These are phyloP conservation scores for Eutrema heterophyllum DNA, from an alignment of 345 rosid genomes.

Conservation along the genomic window DNA sequence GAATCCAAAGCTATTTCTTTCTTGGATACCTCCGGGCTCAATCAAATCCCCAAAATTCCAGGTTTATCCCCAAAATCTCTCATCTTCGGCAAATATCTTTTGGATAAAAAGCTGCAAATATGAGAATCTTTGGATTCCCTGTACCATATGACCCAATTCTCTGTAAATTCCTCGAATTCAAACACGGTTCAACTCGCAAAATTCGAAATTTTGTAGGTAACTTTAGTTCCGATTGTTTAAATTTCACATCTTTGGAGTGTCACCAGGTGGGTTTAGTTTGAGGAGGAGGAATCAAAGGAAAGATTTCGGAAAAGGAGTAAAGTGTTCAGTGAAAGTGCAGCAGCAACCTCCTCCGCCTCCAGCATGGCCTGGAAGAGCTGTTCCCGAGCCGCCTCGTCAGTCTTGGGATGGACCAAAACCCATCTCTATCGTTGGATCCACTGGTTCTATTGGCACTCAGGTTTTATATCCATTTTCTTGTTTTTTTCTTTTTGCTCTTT, in stretches of 20 bases:
- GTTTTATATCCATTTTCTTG: conserved; percentile 22
- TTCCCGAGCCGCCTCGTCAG: conserved; percentile 53
- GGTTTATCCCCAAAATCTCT: conserved; percentile 34
- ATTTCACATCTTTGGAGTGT: conserved; percentile 7
- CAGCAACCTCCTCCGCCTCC: conserved; percentile 60
- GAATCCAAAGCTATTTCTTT: conserved; percentile 59
- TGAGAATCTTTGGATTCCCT: conserved; percentile 6
- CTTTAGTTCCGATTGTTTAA: background rate
- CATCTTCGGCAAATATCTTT: background rate
- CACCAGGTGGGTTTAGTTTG: conserved; percentile 49
- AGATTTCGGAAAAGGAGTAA: conserved; percentile 43
- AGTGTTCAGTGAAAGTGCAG: conserved; percentile 49
- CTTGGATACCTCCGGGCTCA: conserved; percentile 56
- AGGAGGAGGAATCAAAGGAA: conserved; percentile 49
- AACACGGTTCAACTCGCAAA: background rate
- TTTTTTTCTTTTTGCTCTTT: background rate
- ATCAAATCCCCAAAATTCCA: conserved; percentile 43
- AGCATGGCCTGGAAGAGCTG: conserved; percentile 96
- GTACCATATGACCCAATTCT: background rate
- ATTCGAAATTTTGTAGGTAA: background rate
- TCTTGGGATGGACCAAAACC: conserved; percentile 95
- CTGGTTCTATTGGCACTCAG: conserved; percentile 99
- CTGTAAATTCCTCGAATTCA: background rate
- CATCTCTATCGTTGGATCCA: conserved; percentile 85
- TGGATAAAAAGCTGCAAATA: background rate